Conservation (phyloP, 768 basidiomycete species). For the Termitomyces titanicus region DNA sequence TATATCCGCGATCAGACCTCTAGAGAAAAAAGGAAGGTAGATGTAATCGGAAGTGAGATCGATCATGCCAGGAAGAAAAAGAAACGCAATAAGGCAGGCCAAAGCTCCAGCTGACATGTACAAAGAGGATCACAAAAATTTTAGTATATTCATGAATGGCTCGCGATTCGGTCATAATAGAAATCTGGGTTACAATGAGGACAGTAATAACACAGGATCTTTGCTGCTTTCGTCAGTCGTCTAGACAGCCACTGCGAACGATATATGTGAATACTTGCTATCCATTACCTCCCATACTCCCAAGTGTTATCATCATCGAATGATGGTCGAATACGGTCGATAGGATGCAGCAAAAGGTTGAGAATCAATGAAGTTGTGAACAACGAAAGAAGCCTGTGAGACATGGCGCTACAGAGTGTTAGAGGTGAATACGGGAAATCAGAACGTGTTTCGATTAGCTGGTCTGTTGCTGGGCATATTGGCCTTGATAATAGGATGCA, state of each 20-base stretch:
- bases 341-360: conserved; percentile 4
- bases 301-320: conserved; percentile 1
- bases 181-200: conserved; percentile 10
- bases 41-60: conserved; percentile 16
- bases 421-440: conserved; percentile 32
- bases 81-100: conserved; percentile 5
- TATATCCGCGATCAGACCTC: conserved; percentile 45
- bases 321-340: conserved; percentile 8
- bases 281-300: conserved; percentile 15
- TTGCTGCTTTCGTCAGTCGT: conserved; percentile 18
- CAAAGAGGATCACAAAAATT: background rate
- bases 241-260: conserved; percentile 8
- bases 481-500: conserved; percentile 84
- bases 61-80: conserved; percentile 18
- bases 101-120: background rate
- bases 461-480: conserved; percentile 77
- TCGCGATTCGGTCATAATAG: conserved; percentile 4
- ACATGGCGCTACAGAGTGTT: conserved; percentile 40
- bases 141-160: background rate
- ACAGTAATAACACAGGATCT: conserved; percentile 9
- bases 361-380: conserved; percentile 12
- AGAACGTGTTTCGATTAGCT: conserved; percentile 27
- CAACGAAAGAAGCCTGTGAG: conserved; percentile 23
- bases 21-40: conserved; percentile 21
- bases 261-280: conserved; percentile 14